These are phyloP conservation scores for Ustilago hordei DNA, from an alignment of 1,284 basidiomycete genomes.

Conservation along the genomic window DNA sequence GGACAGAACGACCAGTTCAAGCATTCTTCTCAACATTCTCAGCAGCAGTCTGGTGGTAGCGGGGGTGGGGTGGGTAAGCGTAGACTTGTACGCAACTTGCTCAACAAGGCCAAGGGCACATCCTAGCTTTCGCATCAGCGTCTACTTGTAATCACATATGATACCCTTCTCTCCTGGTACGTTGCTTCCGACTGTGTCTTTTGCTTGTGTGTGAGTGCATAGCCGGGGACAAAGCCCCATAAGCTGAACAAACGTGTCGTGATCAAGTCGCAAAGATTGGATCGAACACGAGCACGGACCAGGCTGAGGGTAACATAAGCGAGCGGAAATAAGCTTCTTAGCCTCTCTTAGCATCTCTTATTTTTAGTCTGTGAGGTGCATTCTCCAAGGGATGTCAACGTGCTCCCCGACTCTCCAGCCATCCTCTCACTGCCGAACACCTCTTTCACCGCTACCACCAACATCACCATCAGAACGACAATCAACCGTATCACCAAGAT, in stretches of 20 bases:
- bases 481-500: not conserved
- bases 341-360: not conserved
- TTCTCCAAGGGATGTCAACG: constrained; percentile 3
- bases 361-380: not conserved
- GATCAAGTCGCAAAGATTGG: constrained; percentile 3
- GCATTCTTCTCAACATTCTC: constrained; percentile 1
- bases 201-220: constrained; percentile 1
- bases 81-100: constrained; percentile 36
- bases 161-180: not conserved
- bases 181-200: not conserved
- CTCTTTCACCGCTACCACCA: not conserved
- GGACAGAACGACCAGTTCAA: constrained; percentile 3
- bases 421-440: not conserved
- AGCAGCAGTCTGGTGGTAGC: not conserved
- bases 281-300: constrained; percentile 4
- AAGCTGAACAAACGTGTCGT: not conserved
- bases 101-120: constrained; percentile 44
- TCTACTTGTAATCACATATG: constrained; percentile 1
- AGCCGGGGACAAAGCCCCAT: not conserved
- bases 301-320: constrained; percentile 4
- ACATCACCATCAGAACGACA: not conserved
- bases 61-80: constrained; percentile 16
- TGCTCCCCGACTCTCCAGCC: not conserved
- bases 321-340: constrained; percentile 4
- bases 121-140: constrained; percentile 7